phyloP scores from a whole-genome alignment of 495 filamentous ascomycete species.

The Penicillium lagena region DNA sequence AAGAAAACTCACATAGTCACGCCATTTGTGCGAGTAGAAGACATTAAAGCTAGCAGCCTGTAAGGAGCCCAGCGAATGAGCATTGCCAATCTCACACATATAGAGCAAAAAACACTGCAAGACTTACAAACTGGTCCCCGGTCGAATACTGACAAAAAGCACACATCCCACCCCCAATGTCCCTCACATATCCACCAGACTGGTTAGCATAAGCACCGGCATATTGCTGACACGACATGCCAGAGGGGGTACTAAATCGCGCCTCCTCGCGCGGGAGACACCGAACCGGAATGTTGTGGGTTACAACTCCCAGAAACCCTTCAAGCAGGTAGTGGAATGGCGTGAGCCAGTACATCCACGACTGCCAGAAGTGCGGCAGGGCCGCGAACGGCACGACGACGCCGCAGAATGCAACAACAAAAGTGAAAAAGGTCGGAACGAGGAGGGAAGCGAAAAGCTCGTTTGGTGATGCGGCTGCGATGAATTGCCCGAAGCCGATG shows the following conservation, averaged over 20 bases:
- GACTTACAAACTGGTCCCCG: slow-evolving; percentile 50
- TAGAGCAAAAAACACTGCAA: neutral
- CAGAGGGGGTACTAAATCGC: slow-evolving; percentile 46
- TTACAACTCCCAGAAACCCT: slow-evolving; percentile 46
- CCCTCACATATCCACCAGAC: slow-evolving; percentile 46
- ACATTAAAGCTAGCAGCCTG: slow-evolving; percentile 42
- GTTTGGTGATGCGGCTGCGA: slow-evolving; percentile 68
- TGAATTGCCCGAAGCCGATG: slow-evolving; percentile 66
- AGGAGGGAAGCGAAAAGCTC: slow-evolving; percentile 64
- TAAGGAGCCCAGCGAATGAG: slow-evolving; percentile 11
- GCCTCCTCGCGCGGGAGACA: slow-evolving; percentile 54
- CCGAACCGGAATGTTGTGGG: slow-evolving; percentile 47
- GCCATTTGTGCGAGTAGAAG: slow-evolving; percentile 53
- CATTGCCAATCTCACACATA: neutral
- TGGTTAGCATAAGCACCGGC: slow-evolving; percentile 31
- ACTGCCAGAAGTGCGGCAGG: slow-evolving; percentile 53
- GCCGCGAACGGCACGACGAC: slow-evolving; percentile 51
- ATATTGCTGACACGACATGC: slow-evolving; percentile 47
- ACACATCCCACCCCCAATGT: slow-evolving; percentile 41
- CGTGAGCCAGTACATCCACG: slow-evolving; percentile 65
- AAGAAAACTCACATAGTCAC: slow-evolving; percentile 46
- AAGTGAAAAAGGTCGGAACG: slow-evolving; percentile 59
- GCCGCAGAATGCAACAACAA: slow-evolving; percentile 58
- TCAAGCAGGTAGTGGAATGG: slow-evolving; percentile 61
- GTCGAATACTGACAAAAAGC: slow-evolving; percentile 54